Evolutionary conservation across 805 yeast species (phyloP), one percentile per base, ranked within the genome.

Genomic region (Candida dajiaensis): DNA sequence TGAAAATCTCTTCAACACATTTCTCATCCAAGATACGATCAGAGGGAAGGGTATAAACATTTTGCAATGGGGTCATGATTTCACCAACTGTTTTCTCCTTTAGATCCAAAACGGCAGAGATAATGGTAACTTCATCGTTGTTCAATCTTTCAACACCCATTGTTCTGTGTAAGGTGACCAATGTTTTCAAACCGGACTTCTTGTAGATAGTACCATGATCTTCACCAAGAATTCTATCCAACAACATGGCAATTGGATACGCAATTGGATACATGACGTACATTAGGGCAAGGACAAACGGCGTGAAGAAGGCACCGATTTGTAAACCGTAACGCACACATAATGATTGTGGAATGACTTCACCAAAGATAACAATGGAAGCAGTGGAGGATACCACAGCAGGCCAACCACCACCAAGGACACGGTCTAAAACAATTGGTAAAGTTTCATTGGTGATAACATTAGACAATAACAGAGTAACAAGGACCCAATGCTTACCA

Each of bases 401-500:
- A 13, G 94, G 90, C 85, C 96, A 85, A 1, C 99, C 99, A 38
- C 98, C 98, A 41, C 98, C 98, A 13, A 94, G 76, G 56, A 92
- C 85, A 46, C 95, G 76, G 64, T 92, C 98, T 49, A 94, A 74
- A 20, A 92, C 95, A 55, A 92, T 92, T 1, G 99, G 99, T 50
- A 92, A 73, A 2, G 97, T 84, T 65, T 92, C 97, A 64, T 90
- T 90, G 40, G 97, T 90, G 62, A 90, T 87, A 41, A 90, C 97
- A 59, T 90, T 90, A 7, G 89, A 79, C 28, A 90, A 65, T 48
- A 92, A 73, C 50, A 92, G 68, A 2, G 99, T 92, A 29, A 92
- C 97, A 38, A 92, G 75, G 16, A 92, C 89, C 97, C 98, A 90
- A 67, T 92, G 99, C 64, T 92, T 92, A 48, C 98, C 97, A 47